Base-by-base conservation (phyloP, 345 rosid genomes). In the Clausena lansium region DNA sequence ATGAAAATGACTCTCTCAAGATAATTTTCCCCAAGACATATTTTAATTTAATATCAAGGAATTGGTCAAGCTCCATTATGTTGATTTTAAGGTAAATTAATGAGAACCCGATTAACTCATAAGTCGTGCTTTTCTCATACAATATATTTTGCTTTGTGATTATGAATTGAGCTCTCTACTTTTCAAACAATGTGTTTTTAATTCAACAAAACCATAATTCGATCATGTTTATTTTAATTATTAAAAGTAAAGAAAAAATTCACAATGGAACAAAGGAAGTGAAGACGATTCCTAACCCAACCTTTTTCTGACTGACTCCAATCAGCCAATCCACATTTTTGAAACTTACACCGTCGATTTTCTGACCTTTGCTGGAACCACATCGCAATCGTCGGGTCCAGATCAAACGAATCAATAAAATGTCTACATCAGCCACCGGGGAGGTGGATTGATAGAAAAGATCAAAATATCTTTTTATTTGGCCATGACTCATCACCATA, bases 1-100 rank as follows among this genome's bases (percentile, higher is more conserved):
- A 30, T 22, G 70, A 45, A 45, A 50, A 15, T 50, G 78, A 75
- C 78, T 15, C 71, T 10, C 76, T 39, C 33, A 4, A 64, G 71
- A 75, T 75, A 75, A 75, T 22, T 75, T 74, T 64, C 3, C 17
- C n/a, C 24, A n/a, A n/a, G 2, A 22, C 15, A 4, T 9, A 59
- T 63, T 13, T 9, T 70, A 70, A 50, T 13, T 9, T 70, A 70
- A 50, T 22, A 13, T 57, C 2, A 57, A 67, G 20, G 19, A 28
- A 20, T 4, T n/a, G 62, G 77, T 74, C 68, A 60, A 59, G 76
- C 38, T 35, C 5, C 41, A 9, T 41, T 27, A 27, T 2, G 69
- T 74, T 74, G 68, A 61, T 62, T 39, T 74, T 39, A 73, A 36
- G 60, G 65, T 20, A 15, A 25, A 24, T 7, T 17, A 54, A 6